A percentile compares a stretch with the other conserved stretches of the same genome.
Evolutionary conservation across 306 rosid species (phyloP).

Genomic region (Dicorynia guianensis): DNA sequence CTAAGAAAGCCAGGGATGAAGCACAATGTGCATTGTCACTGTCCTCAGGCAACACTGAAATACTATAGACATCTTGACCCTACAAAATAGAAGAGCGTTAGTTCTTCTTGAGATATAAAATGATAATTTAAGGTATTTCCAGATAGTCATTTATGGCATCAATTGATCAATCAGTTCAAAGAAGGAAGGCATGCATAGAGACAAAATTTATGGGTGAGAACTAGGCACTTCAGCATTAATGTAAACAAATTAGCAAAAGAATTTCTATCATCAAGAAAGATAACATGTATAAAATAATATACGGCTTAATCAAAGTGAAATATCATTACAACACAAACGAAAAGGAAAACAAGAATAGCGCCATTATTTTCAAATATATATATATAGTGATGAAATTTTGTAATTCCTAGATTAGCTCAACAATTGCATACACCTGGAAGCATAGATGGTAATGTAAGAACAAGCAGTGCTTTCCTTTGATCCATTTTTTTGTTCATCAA

Average conservation of each 20-base stretch:
- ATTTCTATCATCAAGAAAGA: not conserved
- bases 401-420: no score
- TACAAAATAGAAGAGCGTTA: conserved; percentile 42
- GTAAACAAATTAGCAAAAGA: not conserved
- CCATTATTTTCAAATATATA: no score
- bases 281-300: not conserved
- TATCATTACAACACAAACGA: not conserved
- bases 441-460: no score
- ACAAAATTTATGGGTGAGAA: not conserved
- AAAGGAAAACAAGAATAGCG: no score
- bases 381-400: no score
- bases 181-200: conserved; percentile 22
- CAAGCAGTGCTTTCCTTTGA: no score
- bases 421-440: no score
- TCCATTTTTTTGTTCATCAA: no score
- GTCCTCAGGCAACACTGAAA: conserved; percentile 65
- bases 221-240: conserved; percentile 5
- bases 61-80: conserved; percentile 72
- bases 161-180: conserved; percentile 34
- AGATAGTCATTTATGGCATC: conserved; percentile 13
- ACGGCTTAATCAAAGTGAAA: not conserved
- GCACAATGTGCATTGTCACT: conserved; percentile 53
- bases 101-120: conserved; percentile 5
- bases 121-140: conserved; percentile 19
- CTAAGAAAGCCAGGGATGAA: conserved; percentile 63